Percentiles rank a stretch among this genome's conserved stretches.
phyloP scores from a whole-genome alignment of 805 yeast species.

The Kuraishia cidri region DNA sequence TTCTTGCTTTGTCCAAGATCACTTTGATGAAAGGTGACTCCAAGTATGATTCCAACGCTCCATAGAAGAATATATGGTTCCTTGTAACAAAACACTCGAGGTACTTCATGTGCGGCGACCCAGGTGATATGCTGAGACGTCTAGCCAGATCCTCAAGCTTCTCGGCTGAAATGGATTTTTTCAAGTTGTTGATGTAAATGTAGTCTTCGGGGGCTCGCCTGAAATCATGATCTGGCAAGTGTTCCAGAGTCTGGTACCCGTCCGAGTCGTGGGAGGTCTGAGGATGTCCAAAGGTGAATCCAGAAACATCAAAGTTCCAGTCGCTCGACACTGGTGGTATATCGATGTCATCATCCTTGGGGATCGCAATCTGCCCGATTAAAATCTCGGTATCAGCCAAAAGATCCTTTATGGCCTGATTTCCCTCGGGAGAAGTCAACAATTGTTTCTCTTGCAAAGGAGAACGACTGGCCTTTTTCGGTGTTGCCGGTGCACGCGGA shows the following conservation, averaged over 20 bases:
- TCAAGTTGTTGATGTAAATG: neutral
- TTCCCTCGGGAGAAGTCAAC: constrained; percentile 1
- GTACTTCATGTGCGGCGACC: constrained; percentile 10
- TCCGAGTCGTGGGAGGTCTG: neutral
- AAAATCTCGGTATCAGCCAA: neutral
- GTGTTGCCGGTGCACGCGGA: neutral
- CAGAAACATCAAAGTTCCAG: neutral
- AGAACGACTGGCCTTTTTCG: too few species aligned
- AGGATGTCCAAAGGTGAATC: neutral
- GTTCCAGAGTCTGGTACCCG: neutral
- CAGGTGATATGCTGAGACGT: constrained; percentile 9
- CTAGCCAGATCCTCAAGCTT: constrained; percentile 10
- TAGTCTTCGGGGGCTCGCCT: too few species aligned
- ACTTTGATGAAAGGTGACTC: constrained; percentile 16
- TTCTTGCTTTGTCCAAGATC: constrained; percentile 15
- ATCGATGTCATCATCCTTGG: neutral
- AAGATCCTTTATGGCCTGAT: neutral
- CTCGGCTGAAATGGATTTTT: constrained; percentile 3
- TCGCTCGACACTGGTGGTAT: neutral
- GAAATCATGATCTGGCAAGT: too few species aligned
- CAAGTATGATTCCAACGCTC: constrained; percentile 15
- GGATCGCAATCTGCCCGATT: neutral
- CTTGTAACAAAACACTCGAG: constrained; percentile 17
- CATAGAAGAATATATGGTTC: constrained; percentile 17
- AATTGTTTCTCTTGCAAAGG: too few species aligned